Base-by-base conservation (phyloP, 306 rosid species). In the Prunus persica region DNA sequence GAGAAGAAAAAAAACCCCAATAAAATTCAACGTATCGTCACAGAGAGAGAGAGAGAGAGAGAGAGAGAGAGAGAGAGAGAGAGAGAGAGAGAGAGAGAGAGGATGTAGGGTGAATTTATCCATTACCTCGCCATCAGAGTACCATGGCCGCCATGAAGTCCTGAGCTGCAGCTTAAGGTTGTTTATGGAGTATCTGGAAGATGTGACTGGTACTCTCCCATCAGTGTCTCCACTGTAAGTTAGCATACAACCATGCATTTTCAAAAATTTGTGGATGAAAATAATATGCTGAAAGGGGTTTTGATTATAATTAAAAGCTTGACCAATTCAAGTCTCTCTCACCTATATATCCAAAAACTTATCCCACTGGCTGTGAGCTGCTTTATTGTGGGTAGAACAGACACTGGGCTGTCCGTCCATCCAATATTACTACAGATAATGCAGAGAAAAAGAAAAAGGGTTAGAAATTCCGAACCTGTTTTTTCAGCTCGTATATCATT, bases 221-320 rank as follows among this genome's bases (percentile, higher is more conserved):
- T 89, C 93, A 43, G 54, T 73, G 76, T 87, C 91, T 0, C 91
- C 91, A 63, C 93, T 87, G 87, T 85, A 80, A 3, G 61, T 19
- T 3, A 55, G n/a, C n/a, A 55, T n/a, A 19, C 22, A n/a, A 1
- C 27, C 28, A 6, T 34, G 8, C 41, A 34, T 34, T 34, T 1
- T 34, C 2, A 34, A 34, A 34, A 34, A 34, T 34, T 34, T 34
- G 8, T 34, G 41, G 7, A 6, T 34, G 41, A 34, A 34, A 1
- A 34, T 34, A 34, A 34, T 34, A 5, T 34, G 41, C 41, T 6
- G 41, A 34, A 34, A 34, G 41, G 41, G 41, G 38, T 32, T 56
- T 24, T 24, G 62, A n/a, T 56, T 25, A 56, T 22, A 5, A 6
- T 34, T 56, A 56, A 16, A 56, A 20, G 25, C 22, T 51, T 19